Evolutionary conservation across 257 asterid species (phyloP), one percentile per base, ranked within the genome.

Genomic region (Buddleja alternifolia): DNA sequence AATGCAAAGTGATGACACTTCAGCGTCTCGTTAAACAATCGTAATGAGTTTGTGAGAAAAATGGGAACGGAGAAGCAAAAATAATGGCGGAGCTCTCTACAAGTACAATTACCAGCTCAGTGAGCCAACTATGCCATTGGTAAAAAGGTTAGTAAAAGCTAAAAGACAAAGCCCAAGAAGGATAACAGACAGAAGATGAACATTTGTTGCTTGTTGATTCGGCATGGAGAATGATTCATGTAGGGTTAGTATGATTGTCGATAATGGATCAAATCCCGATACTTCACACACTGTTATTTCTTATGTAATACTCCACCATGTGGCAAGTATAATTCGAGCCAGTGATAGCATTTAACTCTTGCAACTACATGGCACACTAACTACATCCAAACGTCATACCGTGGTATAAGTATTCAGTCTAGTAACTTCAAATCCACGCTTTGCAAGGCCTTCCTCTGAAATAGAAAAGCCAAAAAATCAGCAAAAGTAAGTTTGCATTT

Each of bases 361-460:
- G 71, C 67, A 71, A 50, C 62, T 52, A 69, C 10, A n/a, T 61
- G 48, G 15, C 44, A 45, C 7, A 42, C 32, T 15, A 65, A 21
- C 58, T 52, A 20, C 15, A 29, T 29, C 34, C 37, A 65, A 73
- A 63, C 39, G 54, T 48, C 66, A 39, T 84, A 94, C 99, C 91
- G 98, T 94, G 47, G 97, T 87, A 82, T 94, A 94, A 3, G 98
- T 94, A 78, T 94, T 89, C 72, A 94, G 79, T 73, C 97, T 83
- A 75, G 85, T 82, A 72, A 94, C 98, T 75, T 83, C 88, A 62
- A 94, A 94, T 63, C 97, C 99, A 66, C 99, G 98, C 73, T 66
- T 82, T 1, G 79, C 73, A 48, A 94, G 97, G 75, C 95, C 98
- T 53, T 87, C 97, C 80, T 87, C 99, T 94, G 91, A 70, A 75